Evolutionary conservation across 108 stramenopile genomes (phyloP).

Genomic region (Skeletonema menzelii): DNA sequence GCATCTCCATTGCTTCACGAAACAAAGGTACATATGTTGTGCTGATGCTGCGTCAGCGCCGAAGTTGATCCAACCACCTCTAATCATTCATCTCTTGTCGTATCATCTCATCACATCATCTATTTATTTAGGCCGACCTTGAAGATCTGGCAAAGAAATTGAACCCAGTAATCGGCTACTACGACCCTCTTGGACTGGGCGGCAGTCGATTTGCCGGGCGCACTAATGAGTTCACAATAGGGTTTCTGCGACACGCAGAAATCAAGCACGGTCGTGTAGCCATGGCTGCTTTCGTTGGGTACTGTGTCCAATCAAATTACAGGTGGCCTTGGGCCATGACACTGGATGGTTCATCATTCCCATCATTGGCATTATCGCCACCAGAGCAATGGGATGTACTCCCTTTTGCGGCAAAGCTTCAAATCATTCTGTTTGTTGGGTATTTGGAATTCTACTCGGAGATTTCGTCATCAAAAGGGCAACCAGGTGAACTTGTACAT

Average conservation of each 20-base stretch:
- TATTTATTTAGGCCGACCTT: constrained; percentile 43
- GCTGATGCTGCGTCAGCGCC: not conserved
- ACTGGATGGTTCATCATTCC: constrained; percentile 48
- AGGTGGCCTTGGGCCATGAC: constrained; percentile 45
- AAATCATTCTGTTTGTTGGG: constrained; percentile 61
- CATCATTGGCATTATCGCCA: constrained; percentile 34
- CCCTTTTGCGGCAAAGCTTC: constrained; percentile 43
- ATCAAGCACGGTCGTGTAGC: constrained; percentile 81
- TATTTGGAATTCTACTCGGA: constrained; percentile 66
- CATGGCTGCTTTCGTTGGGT: constrained; percentile 77
- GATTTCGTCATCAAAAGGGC: constrained; percentile 1
- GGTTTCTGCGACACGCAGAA: constrained; percentile 59
- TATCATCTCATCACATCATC: not conserved
- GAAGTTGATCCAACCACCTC: not conserved
- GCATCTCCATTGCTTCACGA: not conserved
- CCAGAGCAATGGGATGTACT: constrained; percentile 70
- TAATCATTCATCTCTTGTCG: not conserved
- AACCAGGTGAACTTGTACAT: constrained; percentile 11
- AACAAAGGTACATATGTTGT: not conserved
- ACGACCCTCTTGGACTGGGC: constrained; percentile 60
- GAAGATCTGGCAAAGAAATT: constrained; percentile 52
- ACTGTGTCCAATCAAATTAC: constrained; percentile 46
- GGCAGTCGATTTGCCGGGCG: constrained; percentile 53
- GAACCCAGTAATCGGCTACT: constrained; percentile 68
- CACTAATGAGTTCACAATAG: constrained; percentile 50